Percentiles rank a stretch among this genome's conserved stretches.
phyloP scores from a whole-genome alignment of 257 asterid species.

The Eucommia ulmoides region DNA sequence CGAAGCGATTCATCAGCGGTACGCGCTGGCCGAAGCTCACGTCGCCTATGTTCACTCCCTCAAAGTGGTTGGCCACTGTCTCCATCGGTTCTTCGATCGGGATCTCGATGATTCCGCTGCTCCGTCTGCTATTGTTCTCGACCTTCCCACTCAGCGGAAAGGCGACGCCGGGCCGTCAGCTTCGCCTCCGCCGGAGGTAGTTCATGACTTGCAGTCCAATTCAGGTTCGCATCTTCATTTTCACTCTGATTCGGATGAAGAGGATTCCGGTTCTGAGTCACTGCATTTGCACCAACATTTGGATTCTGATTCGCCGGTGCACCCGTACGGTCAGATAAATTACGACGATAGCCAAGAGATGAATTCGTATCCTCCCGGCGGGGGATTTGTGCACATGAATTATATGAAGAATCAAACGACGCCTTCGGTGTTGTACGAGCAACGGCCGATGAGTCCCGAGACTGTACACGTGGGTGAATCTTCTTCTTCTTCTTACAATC shows the following conservation, averaged over 20 bases:
- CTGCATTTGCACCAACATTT: neutral
- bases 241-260: conserved; percentile 30
- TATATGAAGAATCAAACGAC: conserved; percentile 64
- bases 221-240: conserved; percentile 82
- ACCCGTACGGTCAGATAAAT: conserved; percentile 8
- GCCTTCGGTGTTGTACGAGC: conserved; percentile 60
- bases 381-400: conserved; percentile 46
- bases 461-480: conserved; percentile 70
- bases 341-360: conserved; percentile 1
- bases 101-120: conserved; percentile 21
- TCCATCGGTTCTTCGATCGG: conserved; percentile 23
- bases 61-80: conserved; percentile 3
- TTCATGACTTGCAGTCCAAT: conserved; percentile 38
- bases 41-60: conserved; percentile 10
- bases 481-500: conserved; percentile 23
- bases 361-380: conserved; percentile 6
- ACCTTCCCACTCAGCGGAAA: conserved; percentile 47
- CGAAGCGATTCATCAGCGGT: conserved; percentile 15
- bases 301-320: neutral
- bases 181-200: conserved; percentile 18
- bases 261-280: neutral
- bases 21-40: conserved; percentile 13
- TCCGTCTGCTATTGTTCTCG: conserved; percentile 49
- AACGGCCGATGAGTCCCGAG: conserved; percentile 61
- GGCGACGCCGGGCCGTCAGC: conserved; percentile 33